These are phyloP conservation scores for Rickenella mellea DNA, from an alignment of 768 basidiomycete species.

Conservation along the genomic window DNA sequence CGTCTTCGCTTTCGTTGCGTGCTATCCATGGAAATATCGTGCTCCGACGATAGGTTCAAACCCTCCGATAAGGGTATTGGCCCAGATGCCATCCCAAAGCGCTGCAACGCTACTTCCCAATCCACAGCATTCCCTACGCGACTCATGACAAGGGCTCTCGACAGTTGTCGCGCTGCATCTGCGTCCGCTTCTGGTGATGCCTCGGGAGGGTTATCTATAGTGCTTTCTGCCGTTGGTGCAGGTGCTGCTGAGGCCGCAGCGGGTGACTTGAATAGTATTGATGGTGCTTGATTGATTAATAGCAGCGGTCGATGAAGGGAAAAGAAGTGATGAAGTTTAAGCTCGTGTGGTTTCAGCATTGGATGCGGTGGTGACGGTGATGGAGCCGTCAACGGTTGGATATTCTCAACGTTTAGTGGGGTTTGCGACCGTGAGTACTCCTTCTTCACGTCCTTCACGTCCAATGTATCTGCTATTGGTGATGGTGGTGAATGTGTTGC, in stretches of 20 bases:
- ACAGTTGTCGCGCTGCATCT: slow-evolving; percentile 73
- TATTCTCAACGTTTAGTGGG: background rate
- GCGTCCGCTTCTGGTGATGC: slow-evolving; percentile 63
- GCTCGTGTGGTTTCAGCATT: slow-evolving; percentile 51
- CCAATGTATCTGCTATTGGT: slow-evolving; percentile 2
- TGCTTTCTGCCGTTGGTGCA: slow-evolving; percentile 15
- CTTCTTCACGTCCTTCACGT: slow-evolving; percentile 4
- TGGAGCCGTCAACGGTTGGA: background rate
- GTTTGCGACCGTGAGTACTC: too few species aligned
- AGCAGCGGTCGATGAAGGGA: slow-evolving; percentile 73
- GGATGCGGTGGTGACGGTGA: slow-evolving; percentile 30
- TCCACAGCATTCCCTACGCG: slow-evolving; percentile 48
- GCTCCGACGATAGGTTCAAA: slow-evolving; percentile 47
- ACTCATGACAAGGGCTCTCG: slow-evolving; percentile 61
- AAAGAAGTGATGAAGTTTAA: slow-evolving; percentile 80
- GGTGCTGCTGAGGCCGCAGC: slow-evolving; percentile 7
- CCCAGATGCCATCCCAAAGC: slow-evolving; percentile 51
- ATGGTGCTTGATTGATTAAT: slow-evolving; percentile 51
- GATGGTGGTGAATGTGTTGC: slow-evolving; percentile 14
- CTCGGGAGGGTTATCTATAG: slow-evolving; percentile 35
- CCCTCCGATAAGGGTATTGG: slow-evolving; percentile 39
- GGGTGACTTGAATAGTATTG: slow-evolving; percentile 35
- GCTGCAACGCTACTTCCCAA: slow-evolving; percentile 62
- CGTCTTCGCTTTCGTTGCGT: slow-evolving; percentile 76
- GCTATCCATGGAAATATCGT: slow-evolving; percentile 66